Evolutionary conservation across 129 eudicot species (phyloP), one percentile per base, ranked within the genome.

Genomic region (Scalesia atractyloides): DNA sequence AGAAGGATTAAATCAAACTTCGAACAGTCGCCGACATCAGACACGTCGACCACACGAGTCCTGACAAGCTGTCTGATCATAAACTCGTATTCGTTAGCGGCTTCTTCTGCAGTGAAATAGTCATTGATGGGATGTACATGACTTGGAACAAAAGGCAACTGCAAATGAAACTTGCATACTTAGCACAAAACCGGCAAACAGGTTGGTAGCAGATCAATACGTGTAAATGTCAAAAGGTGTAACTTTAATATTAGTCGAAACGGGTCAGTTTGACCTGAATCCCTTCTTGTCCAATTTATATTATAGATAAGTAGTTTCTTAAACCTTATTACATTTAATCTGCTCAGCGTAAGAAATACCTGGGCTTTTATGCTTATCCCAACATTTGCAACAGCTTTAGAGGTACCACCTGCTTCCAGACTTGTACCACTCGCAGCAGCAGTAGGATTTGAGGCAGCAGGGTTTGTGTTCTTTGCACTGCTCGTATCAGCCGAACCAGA

Each of bases 141-240:
- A 79, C 96, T 83, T 5, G 92, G 96, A 82, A 86, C 84, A 62
- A 89, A 70, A 26, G 94, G 98, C 58, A 92, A 88, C 96, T 89
- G 84, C 78, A 80, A 82, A 59, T 5, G 10, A 13, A 30, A 15
- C 17, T 22, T 22, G 64, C 64, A 57, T 57, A 22, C 64, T 57
- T 57, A 57, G 64, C 10, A 57, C 63, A 57, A 22, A 11, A 57
- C 64, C 19, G 6, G 18, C 16, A 68, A n/a, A 50, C 61, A 3
- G 12, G 70, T 66, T 43, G 56, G 70, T 50, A 51, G 18, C 10
- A 36, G 75, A 66, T 58, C 7, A 5, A 17, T 16, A 17, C 7
- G 20, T 30, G 56, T 50, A 14, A 5, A 7, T 5, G 56, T 15
- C 56, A 50, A 50, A 50, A 50, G 19, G 7, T 15, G 59, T 1